Base-by-base conservation (phyloP, 495 filamentous ascomycete species). In the Neurospora discreta region DNA sequence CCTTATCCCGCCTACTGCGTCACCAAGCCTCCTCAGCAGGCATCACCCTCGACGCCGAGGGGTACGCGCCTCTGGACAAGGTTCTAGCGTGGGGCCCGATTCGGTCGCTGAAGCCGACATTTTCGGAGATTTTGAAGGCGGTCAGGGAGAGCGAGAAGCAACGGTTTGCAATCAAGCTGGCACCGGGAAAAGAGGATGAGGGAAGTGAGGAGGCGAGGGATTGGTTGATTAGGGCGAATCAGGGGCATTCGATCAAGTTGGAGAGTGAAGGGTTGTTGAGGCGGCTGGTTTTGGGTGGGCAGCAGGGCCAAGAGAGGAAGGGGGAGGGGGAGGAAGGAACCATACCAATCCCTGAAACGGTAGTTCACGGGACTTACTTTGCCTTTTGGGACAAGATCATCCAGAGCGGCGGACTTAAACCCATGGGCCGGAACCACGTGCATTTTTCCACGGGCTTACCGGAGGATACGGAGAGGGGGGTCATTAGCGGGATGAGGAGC, bases 181-280 rank as follows among this genome's bases (percentile, higher is more conserved):
- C 9, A 10, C 39, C 39, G 9, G 39, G 39, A 39, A 39, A 39
- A 3, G 39, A 11, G 2, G 39, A 39, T 0, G 38, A 39, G 9
- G 88, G 91, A 0, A 78, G 86, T 16, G 26, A 18, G 26, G 82
- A 90, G 44, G 88, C 92, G 0, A 78, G 86, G 1, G 82, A 92
- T 78, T 98, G 88, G 84, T 83, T 97, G 16, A 97, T 99, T 83
- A 94, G 95, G 77, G 95, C 95, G 1, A 95, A 92, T 73, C 95
- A 99, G 82, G 95, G 95, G 68, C 95, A 98, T 83, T 87, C 84
- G 75, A 88, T 94, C 79, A 84, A 83, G 68, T 81, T 99, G 58
- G 89, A 90, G 30, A 87, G 87, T 38, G 88, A 89, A 33, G 85
- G 85, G 0, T 85, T 96, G 18, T 89, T 95, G 16, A 87, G 84